Percentiles rank a stretch among this genome's conserved stretches.
These are phyloP conservation scores for Cladophialophora exuberans DNA, from an alignment of 2,329 filamentous ascomycete species.

Conservation along the genomic window DNA sequence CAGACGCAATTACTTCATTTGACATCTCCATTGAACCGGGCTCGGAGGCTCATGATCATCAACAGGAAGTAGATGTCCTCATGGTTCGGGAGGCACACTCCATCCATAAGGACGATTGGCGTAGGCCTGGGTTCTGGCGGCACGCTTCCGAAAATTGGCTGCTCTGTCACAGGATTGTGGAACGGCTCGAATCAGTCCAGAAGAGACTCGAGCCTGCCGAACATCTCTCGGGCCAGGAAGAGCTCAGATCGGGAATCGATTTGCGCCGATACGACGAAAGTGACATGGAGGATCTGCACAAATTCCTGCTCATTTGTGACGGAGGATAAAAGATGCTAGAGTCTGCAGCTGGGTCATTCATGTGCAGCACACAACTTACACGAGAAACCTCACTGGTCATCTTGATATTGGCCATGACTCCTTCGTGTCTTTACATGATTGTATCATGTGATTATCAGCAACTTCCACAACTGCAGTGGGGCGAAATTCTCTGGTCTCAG, in stretches of 20 bases:
- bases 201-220: not conserved
- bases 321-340: too few species aligned
- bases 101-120: constrained; percentile 24
- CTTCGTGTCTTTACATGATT: too few species aligned
- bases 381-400: too few species aligned
- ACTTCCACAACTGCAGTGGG: too few species aligned
- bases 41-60: not conserved
- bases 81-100: not conserved
- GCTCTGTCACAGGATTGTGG: constrained; percentile 33
- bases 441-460: too few species aligned
- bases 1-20: constrained; percentile 22
- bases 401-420: too few species aligned
- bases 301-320: not conserved
- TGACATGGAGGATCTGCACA: not conserved
- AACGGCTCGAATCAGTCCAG: constrained; percentile 10
- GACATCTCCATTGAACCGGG: constrained; percentile 6
- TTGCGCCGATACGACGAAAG: not conserved
- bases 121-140: constrained; percentile 35
- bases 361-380: too few species aligned
- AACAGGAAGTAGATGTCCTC: not conserved
- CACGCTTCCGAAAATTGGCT: constrained; percentile 38
- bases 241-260: not conserved
- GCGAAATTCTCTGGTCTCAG: too few species aligned
- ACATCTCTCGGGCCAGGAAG: not conserved
- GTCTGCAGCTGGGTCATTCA: too few species aligned